A percentile compares a stretch with the other conserved stretches of the same genome.
These are phyloP conservation scores for Brassica juncea DNA, from an alignment of 345 rosid species.

Conservation along the genomic window DNA sequence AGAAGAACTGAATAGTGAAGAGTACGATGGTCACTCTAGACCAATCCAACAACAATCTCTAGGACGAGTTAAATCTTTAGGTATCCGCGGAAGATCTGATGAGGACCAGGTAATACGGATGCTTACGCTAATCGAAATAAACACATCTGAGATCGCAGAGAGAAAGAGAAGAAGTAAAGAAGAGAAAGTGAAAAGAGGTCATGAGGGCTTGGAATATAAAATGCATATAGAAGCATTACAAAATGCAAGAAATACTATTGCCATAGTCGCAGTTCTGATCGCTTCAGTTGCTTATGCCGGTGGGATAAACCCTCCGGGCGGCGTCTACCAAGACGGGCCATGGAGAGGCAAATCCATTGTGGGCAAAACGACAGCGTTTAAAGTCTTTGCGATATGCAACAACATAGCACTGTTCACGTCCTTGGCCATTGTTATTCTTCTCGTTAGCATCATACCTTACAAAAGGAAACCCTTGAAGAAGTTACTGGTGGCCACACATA, in stretches of 20 bases:
- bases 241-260: slow-evolving; percentile 64
- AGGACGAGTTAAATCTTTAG: too few species aligned
- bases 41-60: not conserved
- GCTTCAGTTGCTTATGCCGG: slow-evolving; percentile 69
- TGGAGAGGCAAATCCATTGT: slow-evolving; percentile 40
- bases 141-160: not conserved
- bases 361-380: slow-evolving; percentile 48
- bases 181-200: slow-evolving; percentile 6
- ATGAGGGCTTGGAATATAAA: slow-evolving; percentile 28
- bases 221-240: slow-evolving; percentile 57
- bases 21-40: not conserved
- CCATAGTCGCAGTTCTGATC: slow-evolving; percentile 57
- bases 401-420: slow-evolving; percentile 55
- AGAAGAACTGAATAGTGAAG: not conserved
- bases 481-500: slow-evolving; percentile 51
- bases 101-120: not conserved
- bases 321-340: slow-evolving; percentile 40
- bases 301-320: slow-evolving; percentile 76
- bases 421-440: slow-evolving; percentile 52
- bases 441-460: slow-evolving; percentile 63
- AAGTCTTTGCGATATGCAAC: slow-evolving; percentile 62
- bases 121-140: not conserved
- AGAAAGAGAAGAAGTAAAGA: not conserved
- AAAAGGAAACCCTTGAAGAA: slow-evolving; percentile 53
- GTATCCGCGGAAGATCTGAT: too few species aligned